Base-by-base conservation (phyloP, 2,329 filamentous ascomycete genomes). In the Penicillium palitans region DNA sequence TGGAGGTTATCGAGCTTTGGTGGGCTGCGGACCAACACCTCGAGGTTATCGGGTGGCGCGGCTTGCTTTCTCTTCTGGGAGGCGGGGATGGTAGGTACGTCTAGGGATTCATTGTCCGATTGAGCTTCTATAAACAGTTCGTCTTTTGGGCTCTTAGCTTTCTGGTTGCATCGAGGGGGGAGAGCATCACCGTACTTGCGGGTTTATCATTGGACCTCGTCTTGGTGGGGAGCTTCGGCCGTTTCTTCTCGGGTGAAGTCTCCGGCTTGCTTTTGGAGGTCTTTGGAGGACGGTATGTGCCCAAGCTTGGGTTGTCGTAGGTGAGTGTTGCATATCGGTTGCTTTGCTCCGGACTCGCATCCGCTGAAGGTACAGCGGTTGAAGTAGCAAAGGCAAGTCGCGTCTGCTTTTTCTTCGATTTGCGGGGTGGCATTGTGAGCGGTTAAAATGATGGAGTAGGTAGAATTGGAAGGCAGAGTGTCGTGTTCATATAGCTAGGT, bases 331-430 rank as follows among this genome's bases (percentile, higher is more conserved):
- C 71, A 27, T 70, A 64, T 47, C 70, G 69, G 42, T 71, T 68
- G 41, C 60, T 59, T 17, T 68, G 61, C 4, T 63, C 63, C 2
- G 64, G 62, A 17, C 62, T 61, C 10, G 62, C 65, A 17, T 57
- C 42, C 2, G 25, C 47, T 6, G 60, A n/a, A 10, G 55, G 68
- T 1, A 70, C 62, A 13, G 72, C 68, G 33, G 69, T 58, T 15
- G 73, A 55, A 24, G 78, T 67, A 12, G 74, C 70, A 62, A 80
- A 79, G n/a, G 74, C 64, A 40, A 80, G 72, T 48, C 74, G 76
- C 51, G 77, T 76, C 66, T 80, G 78, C 63, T 75, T 75, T 61
- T 72, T 74, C 45, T 63, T 62, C 45, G 65, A 61, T 52, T 64
- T 70, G 65, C 70, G 69, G 59, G 72, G 50, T 37, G 55, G 68